Base-by-base conservation (phyloP, 2,329 filamentous ascomycete genomes). In the Stenocarpella maydis region DNA sequence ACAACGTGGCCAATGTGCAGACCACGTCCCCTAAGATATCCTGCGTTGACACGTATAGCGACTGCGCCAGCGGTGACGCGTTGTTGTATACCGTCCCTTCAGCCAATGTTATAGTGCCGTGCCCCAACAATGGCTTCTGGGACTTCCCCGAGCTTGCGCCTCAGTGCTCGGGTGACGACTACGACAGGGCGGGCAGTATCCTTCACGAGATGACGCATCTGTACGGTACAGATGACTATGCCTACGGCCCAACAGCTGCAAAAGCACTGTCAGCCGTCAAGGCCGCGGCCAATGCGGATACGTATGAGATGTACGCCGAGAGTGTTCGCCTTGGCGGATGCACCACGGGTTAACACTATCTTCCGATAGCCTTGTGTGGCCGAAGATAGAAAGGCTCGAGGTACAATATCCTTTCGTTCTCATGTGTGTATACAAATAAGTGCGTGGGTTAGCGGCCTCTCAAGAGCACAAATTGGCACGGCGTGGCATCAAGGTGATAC, bases 111-210 rank as follows among this genome's bases (percentile, higher is more conserved):
- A 72, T 72, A 19, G 71, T 72, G 14, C 71, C 71, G 21, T 72
- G 71, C 68, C 71, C 71, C 7, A 65, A 50, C 68, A 72, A 72
- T 47, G 71, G 68, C 26, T 72, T 65, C 68, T 72, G 71, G 71
- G 58, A 63, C 21, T 72, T 72, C 54, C 65, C 68, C 26, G 65
- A 72, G 71, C 64, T 68, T 24, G 65, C 71, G 4, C 15, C 71
- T 6, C 70, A 69, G 24, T 72, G 71, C 43, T 66, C 71, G 1
- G 68, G 70, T 31, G 71, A 72, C 49, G 71, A 72, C 53, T 72
- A 72, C 24, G 71, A 72, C 50, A 69, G 61, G 28, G 71, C 68
- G 4, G 71, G 68, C 61, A 72, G 71, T 41, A 70, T 72, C 41
- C 71, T 72, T 31, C 71, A 72, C 61, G 71, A 72, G 68, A 65